These are phyloP conservation scores for Collybia nuda DNA, from an alignment of 768 basidiomycete genomes.

Conservation along the genomic window DNA sequence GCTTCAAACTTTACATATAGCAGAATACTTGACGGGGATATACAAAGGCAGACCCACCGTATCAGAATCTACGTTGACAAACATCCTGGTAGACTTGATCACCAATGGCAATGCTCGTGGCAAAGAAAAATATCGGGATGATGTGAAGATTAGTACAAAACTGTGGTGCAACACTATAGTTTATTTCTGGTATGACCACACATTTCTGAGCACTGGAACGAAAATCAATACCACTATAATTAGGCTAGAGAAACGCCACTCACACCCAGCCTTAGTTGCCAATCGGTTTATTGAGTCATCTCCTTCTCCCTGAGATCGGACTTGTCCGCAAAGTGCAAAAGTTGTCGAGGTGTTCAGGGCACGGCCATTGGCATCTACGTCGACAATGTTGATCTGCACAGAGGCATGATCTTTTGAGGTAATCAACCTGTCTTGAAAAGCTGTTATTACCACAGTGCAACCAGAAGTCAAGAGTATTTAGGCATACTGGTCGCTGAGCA, in stretches of 20 bases:
- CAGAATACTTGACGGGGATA: too few species aligned
- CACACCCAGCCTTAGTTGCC: conserved; percentile 93
- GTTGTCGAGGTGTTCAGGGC: conserved; percentile 80
- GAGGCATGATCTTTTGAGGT: conserved; percentile 99
- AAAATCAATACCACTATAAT: conserved; percentile 1
- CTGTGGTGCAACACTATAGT: too few species aligned
- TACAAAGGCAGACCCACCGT: too few species aligned
- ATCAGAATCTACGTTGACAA: too few species aligned
- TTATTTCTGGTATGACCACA: conserved; percentile 94
- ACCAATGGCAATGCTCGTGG: too few species aligned
- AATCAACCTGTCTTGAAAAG: conserved; percentile 84
- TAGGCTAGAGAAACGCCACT: conserved; percentile 33
- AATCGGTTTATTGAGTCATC: conserved; percentile 97
- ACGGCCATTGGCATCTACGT: conserved; percentile 89
- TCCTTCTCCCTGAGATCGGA: conserved; percentile 92
- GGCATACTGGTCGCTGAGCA: conserved; percentile 94
- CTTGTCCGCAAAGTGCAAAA: conserved; percentile 92
- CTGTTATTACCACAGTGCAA: background rate
- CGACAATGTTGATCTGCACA: conserved; percentile 92
- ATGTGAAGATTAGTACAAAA: too few species aligned
- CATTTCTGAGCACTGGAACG: conserved; percentile 84
- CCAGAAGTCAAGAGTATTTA: background rate
- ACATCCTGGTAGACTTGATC: too few species aligned
- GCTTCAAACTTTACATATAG: too few species aligned
- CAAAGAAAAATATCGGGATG: too few species aligned